Evolutionary conservation across 2,329 filamentous ascomycete genomes (phyloP).

Genomic region (Aureobasidium sp.): DNA sequence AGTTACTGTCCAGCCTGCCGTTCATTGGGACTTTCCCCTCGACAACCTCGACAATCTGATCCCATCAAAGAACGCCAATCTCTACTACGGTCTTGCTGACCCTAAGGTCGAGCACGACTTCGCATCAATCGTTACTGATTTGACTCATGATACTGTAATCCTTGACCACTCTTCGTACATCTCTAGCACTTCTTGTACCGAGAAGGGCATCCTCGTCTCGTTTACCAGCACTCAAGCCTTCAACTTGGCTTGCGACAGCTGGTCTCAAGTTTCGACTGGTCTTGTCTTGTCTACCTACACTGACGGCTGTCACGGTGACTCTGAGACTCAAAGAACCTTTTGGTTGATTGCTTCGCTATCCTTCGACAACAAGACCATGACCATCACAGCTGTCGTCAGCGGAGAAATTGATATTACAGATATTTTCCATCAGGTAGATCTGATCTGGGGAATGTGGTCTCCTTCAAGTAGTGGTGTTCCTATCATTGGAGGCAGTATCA

Average conservation of each 20-base stretch:
- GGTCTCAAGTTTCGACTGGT: neutral
- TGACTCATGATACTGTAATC: neutral
- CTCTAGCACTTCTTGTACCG: neutral
- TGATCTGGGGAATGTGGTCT: neutral
- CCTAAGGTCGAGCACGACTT: neutral
- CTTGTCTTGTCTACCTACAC: neutral
- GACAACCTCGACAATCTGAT: neutral
- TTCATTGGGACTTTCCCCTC: neutral
- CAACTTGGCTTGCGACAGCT: neutral
- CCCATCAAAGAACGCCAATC: neutral
- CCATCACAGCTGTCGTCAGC: neutral
- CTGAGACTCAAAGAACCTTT: neutral
- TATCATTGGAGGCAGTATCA: neutral
- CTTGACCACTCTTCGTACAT: slow-evolving; percentile 4
- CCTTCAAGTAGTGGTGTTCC: neutral
- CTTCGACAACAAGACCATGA: neutral
- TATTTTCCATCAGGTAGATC: neutral
- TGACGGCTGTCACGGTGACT: neutral
- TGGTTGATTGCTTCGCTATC: neutral
- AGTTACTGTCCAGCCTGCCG: neutral
- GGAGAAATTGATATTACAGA: neutral
- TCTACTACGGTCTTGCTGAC: slow-evolving; percentile 4
- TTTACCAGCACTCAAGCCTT: neutral
- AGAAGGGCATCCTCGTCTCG: neutral
- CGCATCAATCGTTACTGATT: neutral